phyloP scores from a whole-genome alignment of 1,284 basidiomycete genomes.

The Cystobasidium pallidum region DNA sequence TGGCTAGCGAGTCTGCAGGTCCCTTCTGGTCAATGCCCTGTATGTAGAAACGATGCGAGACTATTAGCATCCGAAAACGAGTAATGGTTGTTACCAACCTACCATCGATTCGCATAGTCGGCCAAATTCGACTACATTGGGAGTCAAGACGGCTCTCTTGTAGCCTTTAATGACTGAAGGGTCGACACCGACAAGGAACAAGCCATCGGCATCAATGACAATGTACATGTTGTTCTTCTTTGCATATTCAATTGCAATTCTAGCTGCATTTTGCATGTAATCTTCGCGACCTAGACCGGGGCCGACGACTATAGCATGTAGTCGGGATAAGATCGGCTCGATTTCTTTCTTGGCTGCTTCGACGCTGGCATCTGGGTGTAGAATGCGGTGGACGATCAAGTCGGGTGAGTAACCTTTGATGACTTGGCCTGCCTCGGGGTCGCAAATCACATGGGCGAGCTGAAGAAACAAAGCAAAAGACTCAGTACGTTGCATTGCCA shows the following conservation, averaged over 20 bases:
- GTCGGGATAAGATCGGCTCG: slow-evolving; percentile 70
- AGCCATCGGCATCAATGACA: slow-evolving; percentile 89
- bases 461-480: slow-evolving; percentile 65
- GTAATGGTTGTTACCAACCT: slow-evolving; percentile 52
- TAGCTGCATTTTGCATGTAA: slow-evolving; percentile 78
- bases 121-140: slow-evolving; percentile 92
- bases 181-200: slow-evolving; percentile 77
- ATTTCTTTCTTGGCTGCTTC: slow-evolving; percentile 66
- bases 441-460: slow-evolving; percentile 85
- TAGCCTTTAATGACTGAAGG: slow-evolving; percentile 77
- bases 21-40: slow-evolving; percentile 60
- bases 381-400: slow-evolving; percentile 90
- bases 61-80: neutral
- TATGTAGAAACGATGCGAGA: neutral
- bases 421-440: slow-evolving; percentile 68
- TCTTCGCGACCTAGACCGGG: slow-evolving; percentile 87
- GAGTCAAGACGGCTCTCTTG: slow-evolving; percentile 79
- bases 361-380: slow-evolving; percentile 62
- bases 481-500: too few relatives aligned
- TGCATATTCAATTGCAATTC: slow-evolving; percentile 60
- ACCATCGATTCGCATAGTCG: slow-evolving; percentile 76
- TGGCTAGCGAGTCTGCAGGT: slow-evolving; percentile 63
- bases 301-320: slow-evolving; percentile 90
- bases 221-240: slow-evolving; percentile 74
- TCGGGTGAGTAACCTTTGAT: slow-evolving; percentile 96